Conservation (phyloP, 2,329 filamentous ascomycete genomes). For the Coniochaeta sp. region DNA sequence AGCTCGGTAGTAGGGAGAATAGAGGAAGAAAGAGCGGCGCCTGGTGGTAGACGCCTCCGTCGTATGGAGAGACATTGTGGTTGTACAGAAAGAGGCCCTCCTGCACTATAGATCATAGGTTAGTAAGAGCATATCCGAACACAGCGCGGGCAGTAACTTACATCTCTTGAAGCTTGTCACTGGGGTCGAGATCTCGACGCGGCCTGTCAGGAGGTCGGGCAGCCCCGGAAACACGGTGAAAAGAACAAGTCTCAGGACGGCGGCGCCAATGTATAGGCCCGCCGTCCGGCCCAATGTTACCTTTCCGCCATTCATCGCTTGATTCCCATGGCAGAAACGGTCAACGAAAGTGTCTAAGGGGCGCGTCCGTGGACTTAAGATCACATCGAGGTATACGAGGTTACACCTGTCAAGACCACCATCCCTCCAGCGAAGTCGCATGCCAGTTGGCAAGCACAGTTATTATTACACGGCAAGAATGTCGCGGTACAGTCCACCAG, state of each 20-base stretch:
- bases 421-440: neutral
- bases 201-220: conserved; percentile 76
- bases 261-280: conserved; percentile 67
- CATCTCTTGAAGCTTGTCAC: conserved; percentile 97
- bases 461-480: no score
- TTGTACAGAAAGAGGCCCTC: conserved; percentile 95
- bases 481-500: neutral
- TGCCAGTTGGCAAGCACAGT: conserved; percentile 6
- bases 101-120: conserved; percentile 55
- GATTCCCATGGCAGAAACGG: conserved; percentile 14
- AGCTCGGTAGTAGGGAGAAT: conserved; percentile 78
- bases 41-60: conserved; percentile 78
- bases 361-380: neutral
- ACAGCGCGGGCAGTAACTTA: conserved; percentile 36
- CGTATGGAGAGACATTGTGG: conserved; percentile 93
- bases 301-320: conserved; percentile 26
- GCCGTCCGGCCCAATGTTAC: conserved; percentile 38
- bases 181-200: conserved; percentile 94
- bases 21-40: conserved; percentile 85
- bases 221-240: conserved; percentile 76
- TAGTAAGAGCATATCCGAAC: neutral
- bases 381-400: neutral
- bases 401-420: neutral
- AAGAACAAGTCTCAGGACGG: conserved; percentile 70
- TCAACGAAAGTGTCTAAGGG: conserved; percentile 4